Evolutionary conservation across 306 rosid species (phyloP).

Genomic region (Cucurbita moschata): DNA sequence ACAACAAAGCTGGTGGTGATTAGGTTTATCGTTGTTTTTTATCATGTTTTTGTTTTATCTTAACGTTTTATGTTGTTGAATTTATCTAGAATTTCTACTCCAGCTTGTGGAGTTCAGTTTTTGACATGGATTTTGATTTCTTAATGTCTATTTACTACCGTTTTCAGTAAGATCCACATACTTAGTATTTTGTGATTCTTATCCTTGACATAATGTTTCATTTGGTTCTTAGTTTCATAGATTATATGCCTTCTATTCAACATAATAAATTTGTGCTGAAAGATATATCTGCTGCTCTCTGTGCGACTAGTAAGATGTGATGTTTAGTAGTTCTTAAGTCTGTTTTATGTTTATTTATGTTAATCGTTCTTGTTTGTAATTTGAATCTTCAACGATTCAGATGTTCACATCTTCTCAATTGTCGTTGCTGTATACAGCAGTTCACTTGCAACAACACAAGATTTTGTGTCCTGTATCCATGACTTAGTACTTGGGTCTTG

Average conservation of each 20-base stretch:
- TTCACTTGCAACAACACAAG: too few species aligned
- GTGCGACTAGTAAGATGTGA: neutral
- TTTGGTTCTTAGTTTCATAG: neutral
- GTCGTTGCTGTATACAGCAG: neutral
- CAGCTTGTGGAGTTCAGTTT: neutral
- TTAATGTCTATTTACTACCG: neutral
- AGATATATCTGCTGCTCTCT: neutral
- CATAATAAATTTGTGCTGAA: neutral
- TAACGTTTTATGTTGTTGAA: neutral
- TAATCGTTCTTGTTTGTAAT: too few species aligned
- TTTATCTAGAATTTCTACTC: constrained; percentile 1
- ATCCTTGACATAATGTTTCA: neutral
- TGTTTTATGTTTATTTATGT: neutral
- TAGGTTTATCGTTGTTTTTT: constrained; percentile 5
- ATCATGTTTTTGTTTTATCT: neutral
- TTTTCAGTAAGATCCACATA: neutral
- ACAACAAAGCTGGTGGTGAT: constrained; percentile 70
- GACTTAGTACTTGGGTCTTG: neutral
- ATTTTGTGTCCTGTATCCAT: too few species aligned
- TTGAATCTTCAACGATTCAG: neutral
- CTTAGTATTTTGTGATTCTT: neutral
- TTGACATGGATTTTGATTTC: constrained; percentile 6
- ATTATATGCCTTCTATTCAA: neutral
- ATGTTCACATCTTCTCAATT: neutral
- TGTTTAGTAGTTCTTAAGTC: neutral